Evolutionary conservation across 192 early-diverging fungal genomes (phyloP), one percentile per base, ranked within the genome.

Genomic region (Backusella westeae): DNA sequence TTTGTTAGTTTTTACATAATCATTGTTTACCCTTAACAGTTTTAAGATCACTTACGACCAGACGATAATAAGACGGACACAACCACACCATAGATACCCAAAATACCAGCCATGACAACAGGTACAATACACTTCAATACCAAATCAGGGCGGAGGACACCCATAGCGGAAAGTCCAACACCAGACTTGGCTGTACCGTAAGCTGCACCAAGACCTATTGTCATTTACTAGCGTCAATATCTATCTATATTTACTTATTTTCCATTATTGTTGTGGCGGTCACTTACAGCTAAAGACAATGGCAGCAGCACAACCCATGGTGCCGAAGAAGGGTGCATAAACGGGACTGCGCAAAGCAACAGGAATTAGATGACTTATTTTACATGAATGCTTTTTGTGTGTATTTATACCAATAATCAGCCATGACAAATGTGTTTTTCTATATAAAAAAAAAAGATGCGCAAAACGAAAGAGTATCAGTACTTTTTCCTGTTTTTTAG

Each of bases 31-130:
- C 35, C 35, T 19, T 32, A 38, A 42, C 34, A 15, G 35, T 73
- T 59, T 65, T 53, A 63, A 3, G 23, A 49, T n/a, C 15, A 36
- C 88, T 75, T 89, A 93, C 93, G 83, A 75, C 89, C 86, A 77
- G 94, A 93, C 49, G 87, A 88, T 77, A 98, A 91, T 76, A 99
- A 85, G 71, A 99, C 98, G 59, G 95, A 88, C 38, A 98, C 95
- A 9, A 99, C 97, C 23, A 99, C 89, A 68, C 98, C 98, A 88
- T 99, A 99, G 65, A 99, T 95, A 36, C 93, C 96, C 85, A 99
- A 91, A 82, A 99, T 99, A 91, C 97, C 97, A 74, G 96, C 93
- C 98, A 99, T 99, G 82, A 99, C 94, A 34, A 99, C 96, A 12
- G 98, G 98, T 72, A 99, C 93, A 67, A 97, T 87, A 26, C 90